phyloP scores from a whole-genome alignment of 2,329 filamentous ascomycete species.

The Xylaria sp. region DNA sequence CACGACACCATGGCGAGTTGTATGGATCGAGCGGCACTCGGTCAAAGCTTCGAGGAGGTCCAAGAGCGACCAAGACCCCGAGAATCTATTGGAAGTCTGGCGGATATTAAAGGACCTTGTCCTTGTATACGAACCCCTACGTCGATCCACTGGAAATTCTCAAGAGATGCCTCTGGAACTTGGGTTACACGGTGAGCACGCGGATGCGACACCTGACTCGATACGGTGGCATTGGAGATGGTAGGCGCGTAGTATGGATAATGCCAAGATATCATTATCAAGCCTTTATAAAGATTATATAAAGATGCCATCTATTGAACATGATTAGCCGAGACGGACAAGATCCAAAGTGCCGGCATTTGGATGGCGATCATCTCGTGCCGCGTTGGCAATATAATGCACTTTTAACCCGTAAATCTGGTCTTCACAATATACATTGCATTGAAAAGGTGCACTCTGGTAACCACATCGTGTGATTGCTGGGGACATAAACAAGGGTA shows the following conservation, averaged over 20 bases:
- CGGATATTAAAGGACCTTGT: slow-evolving; percentile 17
- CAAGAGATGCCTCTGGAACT: slow-evolving; percentile 19
- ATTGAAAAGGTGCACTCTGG: not conserved
- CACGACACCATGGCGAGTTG: slow-evolving; percentile 30
- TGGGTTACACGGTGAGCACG: slow-evolving; percentile 11
- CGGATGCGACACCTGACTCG: slow-evolving; percentile 23
- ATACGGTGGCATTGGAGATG: slow-evolving; percentile 25
- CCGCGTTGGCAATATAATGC: slow-evolving; percentile 12
- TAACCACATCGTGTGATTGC: slow-evolving; percentile 1
- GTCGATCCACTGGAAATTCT: not conserved
- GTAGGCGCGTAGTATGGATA: slow-evolving; percentile 22
- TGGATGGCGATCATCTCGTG: slow-evolving; percentile 19
- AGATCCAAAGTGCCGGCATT: slow-evolving; percentile 30
- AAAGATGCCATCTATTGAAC: slow-evolving; percentile 4
- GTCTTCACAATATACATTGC: not conserved
- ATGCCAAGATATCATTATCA: slow-evolving; percentile 22
- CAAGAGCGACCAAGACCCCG: slow-evolving; percentile 11
- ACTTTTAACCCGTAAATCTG: slow-evolving; percentile 24
- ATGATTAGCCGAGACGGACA: slow-evolving; percentile 37
- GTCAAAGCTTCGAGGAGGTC: slow-evolving; percentile 7
- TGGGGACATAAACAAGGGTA: not conserved
- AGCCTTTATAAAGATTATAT: slow-evolving; percentile 31
- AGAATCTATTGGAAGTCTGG: slow-evolving; percentile 4
- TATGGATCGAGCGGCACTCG: slow-evolving; percentile 20
- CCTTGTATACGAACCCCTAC: not conserved